A percentile compares a stretch with the other conserved stretches of the same genome.
phyloP scores from a whole-genome alignment of 139 green algal species.

The Asterochloris sp. region DNA sequence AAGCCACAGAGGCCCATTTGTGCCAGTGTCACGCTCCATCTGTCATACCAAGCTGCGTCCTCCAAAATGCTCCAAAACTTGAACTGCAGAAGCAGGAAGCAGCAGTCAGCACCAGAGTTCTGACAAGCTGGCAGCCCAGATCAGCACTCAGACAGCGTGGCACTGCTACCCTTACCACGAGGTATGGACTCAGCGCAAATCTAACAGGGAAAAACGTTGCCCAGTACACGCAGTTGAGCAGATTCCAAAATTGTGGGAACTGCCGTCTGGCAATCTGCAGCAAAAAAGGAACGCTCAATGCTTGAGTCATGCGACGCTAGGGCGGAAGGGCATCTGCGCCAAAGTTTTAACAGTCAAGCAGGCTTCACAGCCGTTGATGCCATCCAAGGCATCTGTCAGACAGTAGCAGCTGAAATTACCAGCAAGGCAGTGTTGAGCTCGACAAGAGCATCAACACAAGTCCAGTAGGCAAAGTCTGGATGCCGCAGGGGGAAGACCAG shows the following conservation, averaged over 20 bases:
- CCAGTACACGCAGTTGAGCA: constrained; percentile 34
- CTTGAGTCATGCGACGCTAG: too few relatives aligned
- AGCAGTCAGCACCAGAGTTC: too few relatives aligned
- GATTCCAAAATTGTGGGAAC: constrained; percentile 2
- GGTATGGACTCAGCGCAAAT: constrained; percentile 38
- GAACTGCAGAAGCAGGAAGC: too few relatives aligned
- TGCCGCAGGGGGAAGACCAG: constrained; percentile 35
- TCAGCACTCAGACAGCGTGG: neutral
- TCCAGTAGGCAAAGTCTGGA: constrained; percentile 26
- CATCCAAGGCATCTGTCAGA: too few relatives aligned
- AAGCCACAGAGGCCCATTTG: constrained; percentile 24
- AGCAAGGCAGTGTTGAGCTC: constrained; percentile 63
- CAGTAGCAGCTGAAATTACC: too few relatives aligned
- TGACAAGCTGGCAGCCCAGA: too few relatives aligned
- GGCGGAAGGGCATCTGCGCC: too few relatives aligned
- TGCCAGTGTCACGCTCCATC: neutral
- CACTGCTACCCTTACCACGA: constrained; percentile 26
- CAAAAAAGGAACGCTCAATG: too few relatives aligned
- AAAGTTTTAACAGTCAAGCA: too few relatives aligned
- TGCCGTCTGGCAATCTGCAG: constrained; percentile 40
- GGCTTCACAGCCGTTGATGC: too few relatives aligned
- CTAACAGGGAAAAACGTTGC: constrained; percentile 38
- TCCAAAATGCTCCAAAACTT: neutral
- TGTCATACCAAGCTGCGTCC: constrained; percentile 1
- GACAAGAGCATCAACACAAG: constrained; percentile 34